Conservation (phyloP, 2,329 filamentous ascomycete species). For the Epichloe sibirici region DNA sequence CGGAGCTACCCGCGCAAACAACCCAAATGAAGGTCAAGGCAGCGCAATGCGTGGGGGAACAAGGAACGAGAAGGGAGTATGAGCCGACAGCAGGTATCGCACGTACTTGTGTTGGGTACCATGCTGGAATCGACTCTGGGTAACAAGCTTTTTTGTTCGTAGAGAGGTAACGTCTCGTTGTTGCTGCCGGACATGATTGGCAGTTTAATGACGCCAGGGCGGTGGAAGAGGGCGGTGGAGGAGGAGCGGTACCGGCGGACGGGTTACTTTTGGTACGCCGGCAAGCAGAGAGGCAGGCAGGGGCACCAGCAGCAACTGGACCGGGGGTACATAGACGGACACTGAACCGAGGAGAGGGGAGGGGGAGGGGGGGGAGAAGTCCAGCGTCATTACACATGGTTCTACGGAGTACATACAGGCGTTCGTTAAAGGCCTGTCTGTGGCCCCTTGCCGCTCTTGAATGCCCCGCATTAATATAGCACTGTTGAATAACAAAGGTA, state of each 20-base stretch:
- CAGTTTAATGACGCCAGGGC: conserved; percentile 10
- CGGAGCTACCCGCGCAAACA: too few species aligned
- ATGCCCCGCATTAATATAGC: too few species aligned
- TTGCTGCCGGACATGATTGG: conserved; percentile 18
- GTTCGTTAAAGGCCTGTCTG: too few species aligned
- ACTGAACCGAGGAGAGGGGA: too few species aligned
- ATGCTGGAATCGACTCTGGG: conserved; percentile 18
- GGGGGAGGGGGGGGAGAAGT: too few species aligned
- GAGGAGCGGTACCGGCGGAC: not conserved
- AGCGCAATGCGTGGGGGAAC: not conserved
- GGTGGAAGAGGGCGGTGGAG: not conserved
- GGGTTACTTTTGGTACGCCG: not conserved
- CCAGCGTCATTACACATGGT: too few species aligned
- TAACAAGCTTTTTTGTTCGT: conserved; percentile 15
- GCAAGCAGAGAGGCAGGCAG: too few species aligned
- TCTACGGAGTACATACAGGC: too few species aligned
- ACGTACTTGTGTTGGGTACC: conserved; percentile 23
- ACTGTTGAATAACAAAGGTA: too few species aligned
- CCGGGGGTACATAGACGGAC: too few species aligned
- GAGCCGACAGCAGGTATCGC: not conserved
- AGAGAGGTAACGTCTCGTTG: conserved; percentile 21
- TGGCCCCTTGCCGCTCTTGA: too few species aligned
- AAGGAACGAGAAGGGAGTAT: not conserved
- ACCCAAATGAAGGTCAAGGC: not conserved
- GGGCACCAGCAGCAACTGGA: too few species aligned